These are phyloP conservation scores for Apodospora peruviana DNA, from an alignment of 495 filamentous ascomycete genomes.

Conservation along the genomic window DNA sequence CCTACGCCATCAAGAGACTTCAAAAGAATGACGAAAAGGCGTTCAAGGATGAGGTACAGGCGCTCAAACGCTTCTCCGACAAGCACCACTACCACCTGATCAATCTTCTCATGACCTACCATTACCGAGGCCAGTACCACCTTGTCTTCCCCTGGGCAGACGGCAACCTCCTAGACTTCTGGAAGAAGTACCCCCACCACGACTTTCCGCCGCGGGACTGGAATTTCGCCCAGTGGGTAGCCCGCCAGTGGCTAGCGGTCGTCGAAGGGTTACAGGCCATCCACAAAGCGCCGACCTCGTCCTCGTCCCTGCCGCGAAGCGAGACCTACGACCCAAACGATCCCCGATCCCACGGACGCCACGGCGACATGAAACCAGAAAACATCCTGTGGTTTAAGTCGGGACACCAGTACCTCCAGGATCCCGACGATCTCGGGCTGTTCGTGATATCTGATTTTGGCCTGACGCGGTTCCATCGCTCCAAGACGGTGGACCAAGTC, in stretches of 20 bases:
- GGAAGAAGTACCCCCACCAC: not conserved
- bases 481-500: not conserved
- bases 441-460: slow-evolving; percentile 6
- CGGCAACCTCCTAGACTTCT: not conserved
- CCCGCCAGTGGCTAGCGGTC: not conserved
- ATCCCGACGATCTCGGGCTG: not conserved
- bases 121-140: not conserved
- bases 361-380: slow-evolving; percentile 1
- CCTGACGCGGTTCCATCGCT: not conserved
- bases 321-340: not conserved
- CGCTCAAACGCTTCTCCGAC: not conserved
- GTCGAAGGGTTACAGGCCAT: slow-evolving; percentile 1
- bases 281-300: not conserved
- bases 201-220: not conserved
- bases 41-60: not conserved
- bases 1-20: not conserved
- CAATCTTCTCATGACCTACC: not conserved
- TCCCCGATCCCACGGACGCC: slow-evolving; percentile 1
- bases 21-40: not conserved
- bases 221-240: not conserved
- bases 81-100: slow-evolving; percentile 1
- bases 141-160: slow-evolving; percentile 5
- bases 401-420: not conserved
- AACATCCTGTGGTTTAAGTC: not conserved
- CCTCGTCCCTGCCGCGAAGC: not conserved